These are phyloP conservation scores for Chaetoscypha palmicola DNA, from an alignment of 2,329 filamentous ascomycete genomes.

Conservation along the genomic window DNA sequence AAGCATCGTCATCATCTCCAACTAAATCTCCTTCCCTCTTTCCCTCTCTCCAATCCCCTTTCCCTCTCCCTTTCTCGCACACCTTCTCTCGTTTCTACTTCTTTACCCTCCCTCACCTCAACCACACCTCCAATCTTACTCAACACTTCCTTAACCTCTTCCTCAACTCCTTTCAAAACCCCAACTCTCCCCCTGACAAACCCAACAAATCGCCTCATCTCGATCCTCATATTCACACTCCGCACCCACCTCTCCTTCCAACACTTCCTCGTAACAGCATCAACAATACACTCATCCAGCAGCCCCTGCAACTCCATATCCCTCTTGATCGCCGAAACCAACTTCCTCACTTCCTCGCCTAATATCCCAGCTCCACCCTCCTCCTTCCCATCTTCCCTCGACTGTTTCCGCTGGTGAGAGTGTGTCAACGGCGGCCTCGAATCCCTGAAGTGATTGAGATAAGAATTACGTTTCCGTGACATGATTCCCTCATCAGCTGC, in stretches of 20 bases:
- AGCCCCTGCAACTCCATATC: constrained; percentile 7
- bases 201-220: constrained; percentile 13
- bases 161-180: not conserved
- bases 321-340: not conserved
- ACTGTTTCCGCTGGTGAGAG: not conserved
- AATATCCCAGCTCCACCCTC: not conserved
- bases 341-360: constrained; percentile 1
- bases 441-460: not conserved
- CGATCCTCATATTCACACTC: constrained; percentile 7
- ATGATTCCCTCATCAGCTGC: not conserved
- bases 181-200: constrained; percentile 12
- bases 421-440: constrained; percentile 1
- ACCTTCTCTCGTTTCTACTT: not conserved
- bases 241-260: constrained; percentile 9
- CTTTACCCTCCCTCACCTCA: not conserved
- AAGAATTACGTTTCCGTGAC: not conserved
- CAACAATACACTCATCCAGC: constrained; percentile 7
- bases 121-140: not conserved
- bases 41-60: not conserved
- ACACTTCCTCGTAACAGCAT: constrained; percentile 8
- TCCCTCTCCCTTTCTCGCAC: not conserved
- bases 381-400: not conserved
- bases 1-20: no score
- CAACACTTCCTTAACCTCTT: not conserved
- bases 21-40: constrained; percentile 1